Percentiles rank a stretch among this genome's conserved stretches.
Evolutionary conservation across 2,329 filamentous ascomycete species (phyloP).

Genomic region (Penicillium sp.): DNA sequence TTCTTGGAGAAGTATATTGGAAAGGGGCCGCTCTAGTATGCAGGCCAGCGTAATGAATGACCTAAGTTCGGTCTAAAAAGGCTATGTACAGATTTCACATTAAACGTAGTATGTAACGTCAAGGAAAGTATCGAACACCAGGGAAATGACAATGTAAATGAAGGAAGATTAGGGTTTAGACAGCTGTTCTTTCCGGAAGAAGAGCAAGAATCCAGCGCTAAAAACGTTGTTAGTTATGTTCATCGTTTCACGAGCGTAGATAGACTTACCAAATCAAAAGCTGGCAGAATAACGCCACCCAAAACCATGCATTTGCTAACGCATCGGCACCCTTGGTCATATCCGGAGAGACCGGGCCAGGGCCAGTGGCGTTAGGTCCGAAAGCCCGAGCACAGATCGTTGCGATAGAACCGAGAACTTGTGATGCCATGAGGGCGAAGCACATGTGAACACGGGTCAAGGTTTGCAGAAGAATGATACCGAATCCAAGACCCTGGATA

Average conservation of each 20-base stretch:
- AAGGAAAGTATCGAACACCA: not conserved
- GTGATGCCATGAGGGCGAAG: conserved; percentile 60
- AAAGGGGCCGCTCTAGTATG: conserved; percentile 5
- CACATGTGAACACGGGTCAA: conserved; percentile 65
- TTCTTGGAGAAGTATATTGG: conserved; percentile 38
- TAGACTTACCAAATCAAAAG: conserved; percentile 54
- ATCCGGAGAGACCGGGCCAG: conserved; percentile 63
- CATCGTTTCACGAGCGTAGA: not conserved
- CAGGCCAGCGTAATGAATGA: not conserved
- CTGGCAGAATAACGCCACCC: conserved; percentile 62
- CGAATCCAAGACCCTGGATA: conserved; percentile 66
- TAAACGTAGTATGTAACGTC: not conserved
- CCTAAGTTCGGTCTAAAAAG: not conserved
- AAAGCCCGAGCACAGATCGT: conserved; percentile 64
- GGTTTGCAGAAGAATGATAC: conserved; percentile 67
- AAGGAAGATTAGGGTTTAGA: conserved; percentile 38
- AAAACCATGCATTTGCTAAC: conserved; percentile 58
- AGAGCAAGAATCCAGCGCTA: conserved; percentile 43
- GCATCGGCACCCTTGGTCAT: conserved; percentile 51
- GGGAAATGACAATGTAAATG: not conserved
- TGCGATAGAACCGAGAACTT: conserved; percentile 62
- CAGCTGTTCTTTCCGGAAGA: conserved; percentile 49
- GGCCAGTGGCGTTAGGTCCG: conserved; percentile 61
- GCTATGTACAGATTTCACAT: not conserved
- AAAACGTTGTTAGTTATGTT: conserved; percentile 3